phyloP scores from a whole-genome alignment of 192 early-diverging fungal genomes.

The Pecoramyces ruminantium region DNA sequence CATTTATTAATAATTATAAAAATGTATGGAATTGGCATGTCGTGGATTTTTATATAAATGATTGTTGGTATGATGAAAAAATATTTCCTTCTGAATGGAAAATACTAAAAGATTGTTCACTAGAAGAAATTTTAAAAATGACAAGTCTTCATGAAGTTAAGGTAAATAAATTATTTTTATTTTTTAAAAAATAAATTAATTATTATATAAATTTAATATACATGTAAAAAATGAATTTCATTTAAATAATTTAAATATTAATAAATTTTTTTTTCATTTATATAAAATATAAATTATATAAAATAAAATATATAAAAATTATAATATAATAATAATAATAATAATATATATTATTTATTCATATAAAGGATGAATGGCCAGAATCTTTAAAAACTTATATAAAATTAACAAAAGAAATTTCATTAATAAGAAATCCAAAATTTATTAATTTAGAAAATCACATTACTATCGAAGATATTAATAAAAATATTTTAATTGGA shows the following conservation, averaged over 20 bases:
- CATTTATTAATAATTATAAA: background rate
- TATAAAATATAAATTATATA: too few species aligned
- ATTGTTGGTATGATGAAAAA: background rate
- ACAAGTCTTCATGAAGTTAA: background rate
- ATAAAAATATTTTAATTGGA: constrained; percentile 41
- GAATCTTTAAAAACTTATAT: background rate
- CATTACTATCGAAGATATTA: constrained; percentile 4
- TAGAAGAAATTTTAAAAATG: background rate
- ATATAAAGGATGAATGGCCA: background rate
- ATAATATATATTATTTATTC: too few species aligned
- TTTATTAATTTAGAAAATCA: background rate
- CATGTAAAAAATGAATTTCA: too few species aligned
- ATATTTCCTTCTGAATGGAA: background rate
- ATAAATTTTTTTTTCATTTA: too few species aligned
- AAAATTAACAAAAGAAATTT: background rate
- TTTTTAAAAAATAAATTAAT: too few species aligned
- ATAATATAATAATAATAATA: too few species aligned
- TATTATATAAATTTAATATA: too few species aligned
- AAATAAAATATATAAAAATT: too few species aligned
- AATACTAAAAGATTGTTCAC: background rate
- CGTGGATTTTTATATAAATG: background rate
- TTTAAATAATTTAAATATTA: too few species aligned
- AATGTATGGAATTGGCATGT: background rate
- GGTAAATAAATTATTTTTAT: too few species aligned
- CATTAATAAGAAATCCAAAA: background rate